phyloP scores from a whole-genome alignment of 805 yeast genomes.

The Jamesozyma jinghongensis region DNA sequence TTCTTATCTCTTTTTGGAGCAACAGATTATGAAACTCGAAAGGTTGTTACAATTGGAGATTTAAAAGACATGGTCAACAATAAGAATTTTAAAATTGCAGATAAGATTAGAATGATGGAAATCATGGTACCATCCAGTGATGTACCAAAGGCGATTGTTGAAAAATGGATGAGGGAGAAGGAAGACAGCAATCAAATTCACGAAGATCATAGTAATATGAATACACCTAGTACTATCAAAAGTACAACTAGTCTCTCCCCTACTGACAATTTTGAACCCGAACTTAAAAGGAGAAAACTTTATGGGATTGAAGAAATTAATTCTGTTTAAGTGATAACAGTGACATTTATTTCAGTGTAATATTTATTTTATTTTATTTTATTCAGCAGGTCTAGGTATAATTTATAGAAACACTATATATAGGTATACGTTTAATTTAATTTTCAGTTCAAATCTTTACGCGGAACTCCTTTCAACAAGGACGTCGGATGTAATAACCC shows the following conservation, averaged over 20 bases:
- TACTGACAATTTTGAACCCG: constrained; percentile 1
- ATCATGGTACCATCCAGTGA: constrained; percentile 51
- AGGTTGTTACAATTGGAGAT: constrained; percentile 42
- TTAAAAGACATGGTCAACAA: constrained; percentile 36
- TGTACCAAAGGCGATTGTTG: constrained; percentile 37
- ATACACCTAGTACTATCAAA: background rate
- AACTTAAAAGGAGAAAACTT: background rate
- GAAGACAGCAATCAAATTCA: constrained; percentile 10
- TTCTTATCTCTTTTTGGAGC: constrained; percentile 49
- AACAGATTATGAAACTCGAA: constrained; percentile 35
- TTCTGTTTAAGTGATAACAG: background rate
- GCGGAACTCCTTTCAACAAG: no score
- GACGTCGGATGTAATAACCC: no score
- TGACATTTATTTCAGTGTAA: no score
- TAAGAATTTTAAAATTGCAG: constrained; percentile 33
- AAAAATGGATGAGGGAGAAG: constrained; percentile 21
- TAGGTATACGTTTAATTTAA: no score
- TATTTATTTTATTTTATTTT: no score
- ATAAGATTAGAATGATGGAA: constrained; percentile 46
- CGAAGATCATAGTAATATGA: background rate
- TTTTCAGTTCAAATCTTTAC: no score
- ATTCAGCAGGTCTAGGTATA: no score
- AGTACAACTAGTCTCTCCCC: background rate
- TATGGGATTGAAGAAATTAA: background rate
- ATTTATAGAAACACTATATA: no score